Evolutionary conservation across 345 rosid species (phyloP).

Genomic region (Corchorus capsularis): DNA sequence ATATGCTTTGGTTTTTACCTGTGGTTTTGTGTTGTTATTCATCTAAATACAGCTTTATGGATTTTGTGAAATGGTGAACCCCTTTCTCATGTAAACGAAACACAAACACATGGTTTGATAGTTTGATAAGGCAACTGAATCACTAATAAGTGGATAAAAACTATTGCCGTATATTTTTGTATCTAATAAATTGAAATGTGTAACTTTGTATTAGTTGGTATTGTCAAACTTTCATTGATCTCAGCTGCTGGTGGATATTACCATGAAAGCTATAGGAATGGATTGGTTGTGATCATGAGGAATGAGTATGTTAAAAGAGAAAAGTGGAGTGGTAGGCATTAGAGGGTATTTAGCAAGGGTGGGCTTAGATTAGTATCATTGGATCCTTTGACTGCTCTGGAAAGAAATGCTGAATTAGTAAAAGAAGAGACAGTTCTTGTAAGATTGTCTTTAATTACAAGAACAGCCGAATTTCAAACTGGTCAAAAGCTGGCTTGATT

Average conservation of each 20-base stretch:
- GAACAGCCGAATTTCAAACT: background rate
- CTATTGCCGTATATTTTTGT: background rate
- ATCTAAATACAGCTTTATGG: background rate
- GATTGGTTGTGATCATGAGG: background rate
- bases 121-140: slow-evolving; percentile 5
- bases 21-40: background rate
- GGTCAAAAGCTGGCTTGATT: background rate
- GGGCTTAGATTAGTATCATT: background rate
- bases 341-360: background rate
- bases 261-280: background rate
- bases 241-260: background rate
- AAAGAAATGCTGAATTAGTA: background rate
- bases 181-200: background rate
- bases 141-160: background rate
- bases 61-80: background rate
- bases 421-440: background rate
- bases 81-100: background rate
- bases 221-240: background rate
- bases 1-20: background rate
- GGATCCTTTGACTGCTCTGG: background rate
- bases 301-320: slow-evolving; percentile 1
- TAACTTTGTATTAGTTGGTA: slow-evolving; percentile 1
- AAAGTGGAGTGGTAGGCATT: background rate
- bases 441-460: background rate
- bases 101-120: background rate